Evolutionary conservation across 2,329 filamentous ascomycete species (phyloP), one percentile per base, ranked within the genome.

Genomic region (Ophidiomyces ophidiicola): DNA sequence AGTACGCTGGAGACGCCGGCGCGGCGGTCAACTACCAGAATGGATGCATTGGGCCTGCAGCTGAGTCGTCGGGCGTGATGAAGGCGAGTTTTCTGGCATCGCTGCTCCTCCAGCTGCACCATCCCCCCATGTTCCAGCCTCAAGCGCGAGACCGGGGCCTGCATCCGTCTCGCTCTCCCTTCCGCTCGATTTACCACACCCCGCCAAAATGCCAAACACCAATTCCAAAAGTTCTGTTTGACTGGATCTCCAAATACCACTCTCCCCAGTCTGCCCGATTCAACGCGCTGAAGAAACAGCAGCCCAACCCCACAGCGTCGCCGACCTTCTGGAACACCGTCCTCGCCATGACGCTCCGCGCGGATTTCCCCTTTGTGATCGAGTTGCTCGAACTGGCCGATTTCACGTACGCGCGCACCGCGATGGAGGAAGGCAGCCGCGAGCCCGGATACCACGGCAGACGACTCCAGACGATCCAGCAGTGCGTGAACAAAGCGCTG

Each of bases 261-360:
- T 76, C 82, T 46, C 71, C 80, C 18, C 82, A 82, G 50, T 70
- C 71, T 1, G 70, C 75, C 36, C 80, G 87, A 51, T 65, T 82
- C 17, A 67, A 75, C 25, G 68, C 76, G 3, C 70, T 94, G 17
- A 64, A 73, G 45, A 68, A 69, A 19, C 63, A 77, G 49, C 69
- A 70, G 32, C 82, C 82, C 1, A 82, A 82, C 43, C 83, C 86
- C 15, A 80, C 84, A 1, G 76, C 76, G 30, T 82, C 90, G 52
- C 66, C 70, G 18, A 67, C 81, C 24, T 96, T 85, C 61, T 96
- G 88, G 88, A 82, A 87, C 53, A 77, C 77, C 1, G 66, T 94
- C n/a, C 82, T 80, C 50, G 74, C 75, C 40, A 69, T 77, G 10
- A 67, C 87, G 15, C 66, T 93, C 18, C 80, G 86, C 32, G 88